Base-by-base conservation (phyloP, 129 eudicot genomes). In the Daucus carota region DNA sequence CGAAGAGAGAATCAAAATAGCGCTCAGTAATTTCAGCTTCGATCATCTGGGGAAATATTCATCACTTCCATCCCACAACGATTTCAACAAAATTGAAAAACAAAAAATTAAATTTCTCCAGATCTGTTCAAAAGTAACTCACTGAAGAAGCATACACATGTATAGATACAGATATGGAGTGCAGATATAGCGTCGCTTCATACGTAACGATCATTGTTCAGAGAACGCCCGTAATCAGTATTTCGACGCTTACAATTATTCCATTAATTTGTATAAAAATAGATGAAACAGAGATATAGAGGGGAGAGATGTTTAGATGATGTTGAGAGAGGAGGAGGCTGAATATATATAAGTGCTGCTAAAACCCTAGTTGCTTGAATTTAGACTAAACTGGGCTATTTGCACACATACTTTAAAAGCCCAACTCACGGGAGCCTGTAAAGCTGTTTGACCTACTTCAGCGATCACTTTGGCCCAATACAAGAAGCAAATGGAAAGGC, bases 1-100 rank as follows among this genome's bases (percentile, higher is more conserved):
- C 47, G 10, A n/a, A 47, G 50, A 70, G 68, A 78, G 8, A 50
- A 62, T 62, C 68, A 12, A 62, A 54, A 72, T n/a, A 86, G 91
- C 81, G 62, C 77, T 77, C 82, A 82, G 91, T 48, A 57, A 38
- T 47, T 48, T 59, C 48, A 88, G 85, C 86, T 78, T 85, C 89
- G 88, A 83, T 88, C 92, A 88, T 85, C 89, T 85, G 87, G 92
- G 92, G 92, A 88, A 88, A 88, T 82, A 80, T 7, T 88, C 89
- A 85, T 88, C 87, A 42, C 8, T 24, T 38, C 34, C 52, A 72
- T 24, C 5, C 34, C 16, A 17, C 28, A 17, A 5, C 28, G 22
- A 36, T 6, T 68, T 8, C 40, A 36, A 36, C 5, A 36, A 36
- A 40, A 40, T 3, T 40, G 7, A 4, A 40, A 40, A 40, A 40